Base-by-base conservation (phyloP, 306 rosid genomes). In the Vicia sativa region DNA sequence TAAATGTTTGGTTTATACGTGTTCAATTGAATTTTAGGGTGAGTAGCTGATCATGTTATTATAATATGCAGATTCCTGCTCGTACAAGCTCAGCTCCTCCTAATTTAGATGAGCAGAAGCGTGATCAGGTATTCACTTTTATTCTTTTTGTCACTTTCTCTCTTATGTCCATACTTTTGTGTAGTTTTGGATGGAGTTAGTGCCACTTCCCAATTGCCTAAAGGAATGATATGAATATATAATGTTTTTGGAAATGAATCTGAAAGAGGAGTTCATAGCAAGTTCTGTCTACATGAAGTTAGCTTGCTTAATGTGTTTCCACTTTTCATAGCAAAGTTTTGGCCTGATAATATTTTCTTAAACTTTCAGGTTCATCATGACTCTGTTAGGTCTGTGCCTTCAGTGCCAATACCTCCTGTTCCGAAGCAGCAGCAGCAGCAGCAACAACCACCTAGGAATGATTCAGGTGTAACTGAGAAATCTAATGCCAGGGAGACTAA, bases 11-110 rank as follows among this genome's bases (percentile, higher is more conserved):
- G 25, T 21, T n/a, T 37, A 34, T 45, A 15, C 15, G 14, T 56
- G 14, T 59, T 53, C 15, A 25, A 37, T n/a, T 18, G 61, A 60
- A 19, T 28, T 50, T 54, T 48, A 18, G 60, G 38, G 45, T 54
- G 37, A 62, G 31, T 68, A 58, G 25, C 41, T 68, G 59, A 80
- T 71, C 64, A 16, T 77, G 35, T 62, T 65, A 62, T 28, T 77
- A 46, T 28, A 48, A 54, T 77, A 69, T 79, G 69, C 83, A 95
- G 99, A 75, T 95, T 81, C 97, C 97, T 49, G 91, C 96, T 68
- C 88, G 97, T 54, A 95, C 99, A 16, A 89, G 85, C 85, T 95
- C 99, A 70, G 97, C 96, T 26, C 99, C 99, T 71, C 97, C 99
- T 43, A 91, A 91, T 87, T 73, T 95, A 80, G 96, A 88, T 65